Evolutionary conservation across 129 eudicot genomes (phyloP), one percentile per base, ranked within the genome.

Genomic region (Smallanthus sonchifolius): DNA sequence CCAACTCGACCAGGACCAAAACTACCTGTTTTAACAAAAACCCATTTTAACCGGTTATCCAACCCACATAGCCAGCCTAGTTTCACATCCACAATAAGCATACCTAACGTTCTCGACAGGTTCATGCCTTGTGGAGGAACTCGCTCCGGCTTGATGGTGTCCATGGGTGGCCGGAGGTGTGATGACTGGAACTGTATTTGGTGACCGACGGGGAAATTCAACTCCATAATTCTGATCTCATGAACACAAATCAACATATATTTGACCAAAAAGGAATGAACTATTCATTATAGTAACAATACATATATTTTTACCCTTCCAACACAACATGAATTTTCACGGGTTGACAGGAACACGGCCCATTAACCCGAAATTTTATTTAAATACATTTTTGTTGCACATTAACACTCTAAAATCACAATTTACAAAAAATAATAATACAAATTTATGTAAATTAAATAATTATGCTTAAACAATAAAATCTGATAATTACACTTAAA

Each of bases 91-190:
- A 30, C 9, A 43, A 52, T 48, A 38, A 24, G 37, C 40, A 19
- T 73, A 91, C 99, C 96, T 91, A 63, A 95, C 71, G 16, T 39
- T 84, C 51, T 85, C 94, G 11, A 66, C 78, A 4, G 96, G 72
- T 49, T 86, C 92, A 81, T 84, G 88, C 76, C 92, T 85, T 30
- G 87, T 82, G 39, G 99, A 86, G 61, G 99, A 85, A 81, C 84
- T 80, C 66, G 65, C 84, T 49, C 92, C 87, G 13, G 87, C 47
- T 39, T 83, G 94, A 69, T 86, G 48, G 43, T 64, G 79, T 79
- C 85, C 84, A 17, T 88, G 86, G 70, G 85, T 81, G 14, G 49
- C 84, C 5, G 97, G 90, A 43, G 97, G 97, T 52, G 97, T 88
- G 49, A 84, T 56, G 62, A 94, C 81, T 54, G 96, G 97, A 56